Evolutionary conservation across 2,329 filamentous ascomycete species (phyloP), one percentile per base, ranked within the genome.

Genomic region (Aspergillus clavatus): DNA sequence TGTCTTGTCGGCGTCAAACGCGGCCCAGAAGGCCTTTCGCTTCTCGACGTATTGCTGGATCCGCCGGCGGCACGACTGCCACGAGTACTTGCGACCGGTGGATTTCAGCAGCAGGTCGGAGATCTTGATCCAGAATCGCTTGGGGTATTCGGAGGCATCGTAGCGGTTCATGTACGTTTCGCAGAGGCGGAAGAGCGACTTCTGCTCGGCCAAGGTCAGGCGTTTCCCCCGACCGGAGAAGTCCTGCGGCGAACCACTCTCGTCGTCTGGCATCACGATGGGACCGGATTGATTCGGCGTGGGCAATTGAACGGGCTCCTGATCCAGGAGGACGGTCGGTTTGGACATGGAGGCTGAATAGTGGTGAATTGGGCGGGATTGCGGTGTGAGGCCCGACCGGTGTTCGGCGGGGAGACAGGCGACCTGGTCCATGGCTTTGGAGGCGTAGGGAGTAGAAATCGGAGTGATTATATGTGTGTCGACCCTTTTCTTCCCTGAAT

Each of bases 1-100:
- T 5, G 39, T 26, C n/a, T 36, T 22, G n/a, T 47, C 47, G 28
- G 39, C 27, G 8, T 37, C 42, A n/a, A 45, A 39, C 11, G 42
- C 38, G 4, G 40, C 41, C 35, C 45, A 51, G 21, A 39, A 51
- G 14, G 44, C 22, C 28, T 42, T 45, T 7, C 50, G 45, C 23
- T 55, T 48, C n/a, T 28, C 22, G 22, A 57, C 44, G 29, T 52
- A 47, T 14, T 49, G 46, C 2, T 35, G 37, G 24, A 62, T 58
- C 16, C 55, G 54, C 19, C 59, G 56, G 5, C 53, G 57, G 31
- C 60, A 62, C 3, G 60, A 62, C 27, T 57, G 55, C 57, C 58
- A 60, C 0, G 60, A 61, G 28, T 62, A 62, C 8, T 43, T 31
- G n/a, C 60, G 57, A 24, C 52, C 51, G 10, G 54, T 56, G 29